Base-by-base conservation (phyloP, 352 stramenopile genomes). In the Pythium phragmitis region DNA sequence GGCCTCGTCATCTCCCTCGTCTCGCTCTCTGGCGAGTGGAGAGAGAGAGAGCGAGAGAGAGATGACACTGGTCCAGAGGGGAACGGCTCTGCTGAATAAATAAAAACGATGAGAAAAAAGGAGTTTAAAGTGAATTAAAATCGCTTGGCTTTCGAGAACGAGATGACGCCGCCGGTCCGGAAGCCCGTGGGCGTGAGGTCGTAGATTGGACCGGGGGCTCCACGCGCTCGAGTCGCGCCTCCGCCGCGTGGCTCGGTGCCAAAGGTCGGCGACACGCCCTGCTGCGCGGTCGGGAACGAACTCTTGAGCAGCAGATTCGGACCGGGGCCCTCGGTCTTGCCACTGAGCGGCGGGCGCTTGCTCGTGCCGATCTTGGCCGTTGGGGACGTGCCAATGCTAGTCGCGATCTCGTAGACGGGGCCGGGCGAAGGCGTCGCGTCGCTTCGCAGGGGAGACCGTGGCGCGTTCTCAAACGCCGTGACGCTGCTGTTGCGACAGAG, bases 131-230 rank as follows among this genome's bases (percentile, higher is more conserved):
- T 46, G n/a, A 30, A 28, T 46, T 59, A 69, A 49, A 92, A 89
- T 33, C 82, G 74, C 60, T 92, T 91, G 64, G 80, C 81, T 54
- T 85, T 78, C 42, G 72, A 87, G 67, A 94, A 94, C 8, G 82
- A 88, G 6, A 63, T 64, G 30, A 60, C 61, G 37, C 70, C 57
- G 28, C 82, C 80, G 0, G 85, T 92, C 14, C 65, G 69, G 65
- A 87, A 90, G 39, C 79, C 85, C 9, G 82, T 94, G 26, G 63
- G 71, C 7, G 67, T 64, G 39, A 93, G 62, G 47, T 93, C 81
- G 63, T 94, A 94, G 60, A 92, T 85, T 37, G 84, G 74, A 7
- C 84, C 84, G 0, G 84, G 85, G 0, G 75, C 39, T 2, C 39
- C 45, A 11, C 67, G 55, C 11, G 50, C 34, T 0, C 17, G 26